Base-by-base conservation (phyloP, 2,329 filamentous ascomycete species). In the Falciphora oryzae region DNA sequence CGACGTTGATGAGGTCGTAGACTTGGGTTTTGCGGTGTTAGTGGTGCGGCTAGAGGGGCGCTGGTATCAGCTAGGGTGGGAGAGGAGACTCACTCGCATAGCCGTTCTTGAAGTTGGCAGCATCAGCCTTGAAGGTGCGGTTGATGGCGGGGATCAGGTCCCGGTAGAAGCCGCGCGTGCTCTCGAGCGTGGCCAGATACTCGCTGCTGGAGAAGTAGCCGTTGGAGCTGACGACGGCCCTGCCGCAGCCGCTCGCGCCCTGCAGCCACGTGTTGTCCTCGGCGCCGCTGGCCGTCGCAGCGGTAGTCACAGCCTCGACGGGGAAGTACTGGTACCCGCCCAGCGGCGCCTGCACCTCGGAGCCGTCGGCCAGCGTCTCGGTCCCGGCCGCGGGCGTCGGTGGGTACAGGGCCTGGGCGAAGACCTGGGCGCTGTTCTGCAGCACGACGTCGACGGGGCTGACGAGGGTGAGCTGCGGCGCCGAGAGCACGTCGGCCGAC, bases 351-450 rank as follows among this genome's bases (percentile, higher is more conserved):
- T 86, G 78, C 16, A 93, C 80, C 4, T 77, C 79, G 28, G 84
- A 85, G 62, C 89, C 89, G 75, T 96, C 93, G 70, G 85, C 85
- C 57, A 97, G 83, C 2, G 80, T 86, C 76, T 91, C 82, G 50
- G 81, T n/a, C n/a, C n/a, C 77, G 13, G 82, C 80, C 18, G 74
- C 68, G 65, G 86, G 86, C 1, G 88, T 85, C 1, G 93, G 92
- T 13, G 93, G 93, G 74, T 97, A 97, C 27, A 97, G 81, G 35
- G 88, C 92, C 78, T 97, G 93, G 35, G 94, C 78, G 79, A 96
- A 97, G 38, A 86, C 90, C 59, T 85, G 81, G 65, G 91, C 92
- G 2, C 92, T 94, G 77, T 85, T 90, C 74, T 93, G 89, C 35
- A 97, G 83, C 25, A 97, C 91, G 56, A 82, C 83, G 75, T 96